Evolutionary conservation across 176 grass and related monocot genomes (phyloP), one percentile per base, ranked within the genome.

Genomic region (Tillandsia fasciculata): DNA sequence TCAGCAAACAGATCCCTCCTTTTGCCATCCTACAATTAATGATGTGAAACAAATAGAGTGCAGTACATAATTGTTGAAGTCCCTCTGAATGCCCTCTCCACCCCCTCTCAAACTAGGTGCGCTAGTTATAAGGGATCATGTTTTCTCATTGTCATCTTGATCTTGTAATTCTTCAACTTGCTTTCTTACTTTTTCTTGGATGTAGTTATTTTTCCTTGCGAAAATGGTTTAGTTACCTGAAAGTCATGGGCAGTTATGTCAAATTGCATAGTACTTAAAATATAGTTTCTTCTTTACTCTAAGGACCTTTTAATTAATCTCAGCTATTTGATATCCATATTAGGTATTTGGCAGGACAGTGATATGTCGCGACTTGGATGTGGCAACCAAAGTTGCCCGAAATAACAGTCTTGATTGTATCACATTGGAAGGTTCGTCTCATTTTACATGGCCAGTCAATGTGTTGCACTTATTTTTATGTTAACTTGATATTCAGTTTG

Each of bases 271-370:
- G 33, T 42, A 42, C 33, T 42, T 42, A 7, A 42, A 42, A 42
- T 42, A 42, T 42, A 22, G 24, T 66, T 50, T 59, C 15, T 74
- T 70, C 63, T 69, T 13, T 33, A 70, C 66, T 59, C 72, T 17
- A 50, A 48, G 0, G 11, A 20, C 66, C 26, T 17, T 29, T 3
- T 13, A 29, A 27, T 77, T 33, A 65, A 52, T 42, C 68, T 87
- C 50, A 75, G 64, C 53, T 17, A 12, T 51, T 56, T 48, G 58
- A 70, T 76, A 61, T 72, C 70, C 82, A 65, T 78, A 50, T 23
- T 85, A 93, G 94, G 82, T 99, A 72, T 99, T 99, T 92, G 94
- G 89, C n/a, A 93, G 94, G 77, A 99, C 89, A 68, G 94, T 93
- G 18, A 99, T 93, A 90, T 99, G 94, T 49, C 86, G 94, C 47